Evolutionary conservation across 352 stramenopile species (phyloP).

Genomic region (Globisporangium perplexum): DNA sequence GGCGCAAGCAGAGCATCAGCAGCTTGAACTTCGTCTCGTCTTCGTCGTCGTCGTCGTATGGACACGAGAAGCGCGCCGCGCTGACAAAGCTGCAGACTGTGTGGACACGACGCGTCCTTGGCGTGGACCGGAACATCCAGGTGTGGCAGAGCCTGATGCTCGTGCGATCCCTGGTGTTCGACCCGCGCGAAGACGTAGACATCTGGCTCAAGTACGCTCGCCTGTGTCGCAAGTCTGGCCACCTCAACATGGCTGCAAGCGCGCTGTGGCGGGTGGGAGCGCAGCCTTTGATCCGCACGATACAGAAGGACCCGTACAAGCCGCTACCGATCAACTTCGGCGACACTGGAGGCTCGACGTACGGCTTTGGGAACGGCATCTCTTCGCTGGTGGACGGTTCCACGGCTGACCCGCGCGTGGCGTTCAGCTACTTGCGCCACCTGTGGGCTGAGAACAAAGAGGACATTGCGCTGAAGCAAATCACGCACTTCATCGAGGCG

Average conservation of each 20-base stretch:
- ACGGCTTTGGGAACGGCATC: constrained; percentile 49
- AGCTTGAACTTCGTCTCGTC: constrained; percentile 77
- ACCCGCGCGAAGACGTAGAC: constrained; percentile 87
- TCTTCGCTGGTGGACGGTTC: constrained; percentile 60
- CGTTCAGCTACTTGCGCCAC: constrained; percentile 77
- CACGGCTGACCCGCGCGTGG: constrained; percentile 66
- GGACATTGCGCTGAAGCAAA: constrained; percentile 76
- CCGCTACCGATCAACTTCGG: constrained; percentile 70
- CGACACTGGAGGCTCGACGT: constrained; percentile 32
- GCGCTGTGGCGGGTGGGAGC: constrained; percentile 79
- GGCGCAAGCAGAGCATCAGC: constrained; percentile 72
- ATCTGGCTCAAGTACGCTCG: constrained; percentile 94
- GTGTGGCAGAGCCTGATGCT: constrained; percentile 96
- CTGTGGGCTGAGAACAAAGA: constrained; percentile 81
- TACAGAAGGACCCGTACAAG: constrained; percentile 59
- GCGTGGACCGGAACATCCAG: constrained; percentile 91
- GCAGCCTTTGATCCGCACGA: constrained; percentile 71
- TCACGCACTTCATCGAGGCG: constrained; percentile 82
- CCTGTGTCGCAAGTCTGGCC: constrained; percentile 88
- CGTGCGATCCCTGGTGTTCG: constrained; percentile 91
- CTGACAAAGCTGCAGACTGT: constrained; percentile 74
- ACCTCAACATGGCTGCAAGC: constrained; percentile 80
- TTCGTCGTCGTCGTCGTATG: constrained; percentile 66
- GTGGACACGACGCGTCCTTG: constrained; percentile 89
- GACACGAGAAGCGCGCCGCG: constrained; percentile 63